phyloP scores from a whole-genome alignment of 768 basidiomycete species.

The Rhizopogon roseolus region DNA sequence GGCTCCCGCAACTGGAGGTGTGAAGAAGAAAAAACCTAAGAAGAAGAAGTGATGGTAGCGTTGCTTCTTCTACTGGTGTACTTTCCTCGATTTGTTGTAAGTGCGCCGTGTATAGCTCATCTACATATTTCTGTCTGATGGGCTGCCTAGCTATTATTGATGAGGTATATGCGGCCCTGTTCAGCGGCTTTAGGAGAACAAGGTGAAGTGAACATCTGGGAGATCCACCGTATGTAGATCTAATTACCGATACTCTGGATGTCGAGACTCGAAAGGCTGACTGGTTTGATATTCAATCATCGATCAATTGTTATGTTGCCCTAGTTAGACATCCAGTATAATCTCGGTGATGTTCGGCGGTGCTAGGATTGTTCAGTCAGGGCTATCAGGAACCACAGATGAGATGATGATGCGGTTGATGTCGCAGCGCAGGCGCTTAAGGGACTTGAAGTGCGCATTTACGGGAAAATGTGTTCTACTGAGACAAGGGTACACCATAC shows the following conservation, averaged over 20 bases:
- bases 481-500: no score
- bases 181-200: background rate
- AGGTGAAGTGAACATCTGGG: background rate
- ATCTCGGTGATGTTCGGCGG: no score
- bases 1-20: slow-evolving; percentile 46
- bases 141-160: background rate
- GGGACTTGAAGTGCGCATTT: no score
- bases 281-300: no score
- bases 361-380: no score
- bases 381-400: no score
- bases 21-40: slow-evolving; percentile 82
- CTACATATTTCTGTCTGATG: background rate
- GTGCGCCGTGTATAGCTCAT: background rate
- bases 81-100: background rate
- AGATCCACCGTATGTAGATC: background rate
- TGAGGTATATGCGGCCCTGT: background rate
- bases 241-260: background rate
- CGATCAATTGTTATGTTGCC: background rate
- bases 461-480: no score
- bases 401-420: no score
- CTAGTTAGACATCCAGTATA: no score
- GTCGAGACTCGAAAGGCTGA: background rate
- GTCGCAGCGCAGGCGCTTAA: no score
- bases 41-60: slow-evolving; percentile 56
- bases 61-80: background rate